Evolutionary conservation across 2,329 filamentous ascomycete genomes (phyloP).

Genomic region (Nannizzia gypsea): DNA sequence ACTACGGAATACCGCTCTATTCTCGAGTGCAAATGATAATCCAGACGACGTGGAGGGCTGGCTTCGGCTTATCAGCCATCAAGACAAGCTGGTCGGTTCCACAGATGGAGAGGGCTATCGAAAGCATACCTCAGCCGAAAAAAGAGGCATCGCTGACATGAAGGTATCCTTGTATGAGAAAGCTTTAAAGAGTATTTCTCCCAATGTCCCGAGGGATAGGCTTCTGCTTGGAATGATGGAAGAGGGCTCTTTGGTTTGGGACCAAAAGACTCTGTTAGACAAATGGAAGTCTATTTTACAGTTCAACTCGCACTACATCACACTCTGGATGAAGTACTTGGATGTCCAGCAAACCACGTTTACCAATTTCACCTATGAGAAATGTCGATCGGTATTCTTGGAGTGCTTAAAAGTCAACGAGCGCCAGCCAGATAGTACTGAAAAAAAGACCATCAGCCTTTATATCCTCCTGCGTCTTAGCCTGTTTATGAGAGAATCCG

Average conservation of each 20-base stretch:
- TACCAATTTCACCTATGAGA: conserved; percentile 55
- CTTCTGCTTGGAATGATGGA: conserved; percentile 59
- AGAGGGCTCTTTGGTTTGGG: conserved; percentile 66
- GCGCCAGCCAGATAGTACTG: conserved; percentile 10
- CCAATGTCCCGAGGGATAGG: conserved; percentile 40
- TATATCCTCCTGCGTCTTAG: conserved; percentile 69
- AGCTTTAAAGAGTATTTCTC: conserved; percentile 50
- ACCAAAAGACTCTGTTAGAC: conserved; percentile 45
- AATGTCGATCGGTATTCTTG: conserved; percentile 48
- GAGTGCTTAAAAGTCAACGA: conserved; percentile 42
- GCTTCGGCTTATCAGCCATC: conserved; percentile 67
- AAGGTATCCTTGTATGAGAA: conserved; percentile 70
- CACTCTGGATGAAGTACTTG: conserved; percentile 62
- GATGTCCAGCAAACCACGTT: conserved; percentile 60
- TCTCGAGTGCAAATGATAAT: conserved; percentile 49
- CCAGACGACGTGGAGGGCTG: conserved; percentile 60
- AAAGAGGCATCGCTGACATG: conserved; percentile 60
- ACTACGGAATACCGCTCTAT: conserved; percentile 43
- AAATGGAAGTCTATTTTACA: conserved; percentile 55
- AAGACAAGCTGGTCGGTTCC: conserved; percentile 53
- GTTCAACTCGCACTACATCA: conserved; percentile 45
- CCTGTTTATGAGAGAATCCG: conserved; percentile 60
- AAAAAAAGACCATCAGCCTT: conserved; percentile 37
- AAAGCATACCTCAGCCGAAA: conserved; percentile 47
- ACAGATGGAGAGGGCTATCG: conserved; percentile 21